These are phyloP conservation scores for Suillus bovinus DNA, from an alignment of 768 basidiomycete genomes.

Conservation along the genomic window DNA sequence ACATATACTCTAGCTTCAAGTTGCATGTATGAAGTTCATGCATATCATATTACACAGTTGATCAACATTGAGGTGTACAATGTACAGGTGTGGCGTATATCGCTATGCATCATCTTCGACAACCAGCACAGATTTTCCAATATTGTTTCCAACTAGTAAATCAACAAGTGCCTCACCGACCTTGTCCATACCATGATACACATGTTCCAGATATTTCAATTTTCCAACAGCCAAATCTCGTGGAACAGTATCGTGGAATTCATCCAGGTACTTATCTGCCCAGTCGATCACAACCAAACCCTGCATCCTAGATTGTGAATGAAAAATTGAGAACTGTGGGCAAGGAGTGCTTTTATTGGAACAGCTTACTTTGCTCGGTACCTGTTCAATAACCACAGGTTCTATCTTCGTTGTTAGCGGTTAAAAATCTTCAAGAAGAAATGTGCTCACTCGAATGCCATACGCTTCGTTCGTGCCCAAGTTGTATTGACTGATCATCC, in stretches of 20 bases:
- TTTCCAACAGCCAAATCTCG: conserved; percentile 44
- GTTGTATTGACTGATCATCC: conserved; percentile 14
- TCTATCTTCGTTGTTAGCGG: not conserved
- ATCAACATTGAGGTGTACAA: not conserved
- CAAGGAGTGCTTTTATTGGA: not conserved
- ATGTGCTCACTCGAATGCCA: conserved; percentile 17
- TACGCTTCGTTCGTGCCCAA: conserved; percentile 29
- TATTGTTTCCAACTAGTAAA: conserved; percentile 37
- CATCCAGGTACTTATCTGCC: conserved; percentile 36
- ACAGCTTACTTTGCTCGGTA: not conserved
- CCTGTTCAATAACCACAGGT: conserved; percentile 6
- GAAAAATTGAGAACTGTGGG: not conserved
- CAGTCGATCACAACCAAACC: conserved; percentile 9
- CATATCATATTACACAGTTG: not conserved
- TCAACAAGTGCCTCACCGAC: conserved; percentile 39
- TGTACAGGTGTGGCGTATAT: not conserved
- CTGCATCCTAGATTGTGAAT: conserved; percentile 3
- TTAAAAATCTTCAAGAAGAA: not conserved
- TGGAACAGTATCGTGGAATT: conserved; percentile 45
- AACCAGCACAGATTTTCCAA: conserved; percentile 26
- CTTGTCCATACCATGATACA: conserved; percentile 44
- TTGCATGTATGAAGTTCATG: not conserved
- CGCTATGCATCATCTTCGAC: conserved; percentile 8
- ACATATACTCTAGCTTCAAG: not conserved
- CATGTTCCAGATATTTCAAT: conserved; percentile 48